These are phyloP conservation scores for Irpex sp. DNA, from an alignment of 1,284 basidiomycete genomes.

Conservation along the genomic window DNA sequence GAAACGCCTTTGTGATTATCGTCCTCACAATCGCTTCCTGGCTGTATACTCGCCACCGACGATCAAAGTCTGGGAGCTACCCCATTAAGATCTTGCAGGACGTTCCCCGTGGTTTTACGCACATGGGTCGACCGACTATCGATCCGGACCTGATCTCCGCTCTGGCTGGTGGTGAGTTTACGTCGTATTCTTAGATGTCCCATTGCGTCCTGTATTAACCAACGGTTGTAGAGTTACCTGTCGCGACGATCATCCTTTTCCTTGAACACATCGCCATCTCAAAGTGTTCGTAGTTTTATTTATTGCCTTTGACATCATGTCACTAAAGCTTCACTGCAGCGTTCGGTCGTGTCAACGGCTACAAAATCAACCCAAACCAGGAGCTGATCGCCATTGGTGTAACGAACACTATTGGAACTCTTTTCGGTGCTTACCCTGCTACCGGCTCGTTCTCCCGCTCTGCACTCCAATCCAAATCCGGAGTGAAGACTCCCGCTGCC, in stretches of 20 bases:
- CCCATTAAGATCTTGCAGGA: slow-evolving; percentile 82
- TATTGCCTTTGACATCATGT: slow-evolving; percentile 1
- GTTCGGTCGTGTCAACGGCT: slow-evolving; percentile 92
- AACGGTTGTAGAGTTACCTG: slow-evolving; percentile 59
- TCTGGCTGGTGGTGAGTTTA: slow-evolving; percentile 45
- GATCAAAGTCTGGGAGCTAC: slow-evolving; percentile 54
- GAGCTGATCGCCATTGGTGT: slow-evolving; percentile 97
- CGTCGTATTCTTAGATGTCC: not conserved
- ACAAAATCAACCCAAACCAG: slow-evolving; percentile 97
- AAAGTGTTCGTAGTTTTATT: slow-evolving; percentile 56
- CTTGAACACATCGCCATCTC: slow-evolving; percentile 96
- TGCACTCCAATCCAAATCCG: slow-evolving; percentile 92
- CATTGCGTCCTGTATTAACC: not conserved
- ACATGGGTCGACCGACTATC: slow-evolving; percentile 72
- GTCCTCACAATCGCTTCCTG: slow-evolving; percentile 82
- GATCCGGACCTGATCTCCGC: slow-evolving; percentile 60
- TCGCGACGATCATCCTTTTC: slow-evolving; percentile 90
- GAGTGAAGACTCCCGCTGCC: slow-evolving; percentile 91
- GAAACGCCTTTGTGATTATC: slow-evolving; percentile 85
- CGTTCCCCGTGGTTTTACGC: slow-evolving; percentile 79
- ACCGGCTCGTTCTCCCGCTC: slow-evolving; percentile 98
- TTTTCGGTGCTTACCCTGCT: slow-evolving; percentile 91
- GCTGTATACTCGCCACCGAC: slow-evolving; percentile 70
- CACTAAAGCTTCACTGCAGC: slow-evolving; percentile 40
- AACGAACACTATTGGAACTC: slow-evolving; percentile 81